Conservation (phyloP, 441 rosid genomes). For the Daphne laureola region DNA sequence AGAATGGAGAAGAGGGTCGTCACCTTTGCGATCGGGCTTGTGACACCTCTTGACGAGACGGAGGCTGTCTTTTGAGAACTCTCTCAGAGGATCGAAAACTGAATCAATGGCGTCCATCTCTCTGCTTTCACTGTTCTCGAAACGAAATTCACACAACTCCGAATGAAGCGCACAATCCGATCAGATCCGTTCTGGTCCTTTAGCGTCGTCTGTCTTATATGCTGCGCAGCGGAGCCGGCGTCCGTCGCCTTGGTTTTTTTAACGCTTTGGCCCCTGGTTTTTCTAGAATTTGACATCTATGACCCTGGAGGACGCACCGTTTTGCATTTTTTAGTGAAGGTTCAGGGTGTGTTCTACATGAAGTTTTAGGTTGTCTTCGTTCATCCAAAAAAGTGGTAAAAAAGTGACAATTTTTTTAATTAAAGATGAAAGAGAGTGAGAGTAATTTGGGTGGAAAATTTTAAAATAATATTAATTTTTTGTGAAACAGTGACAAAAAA, state of each 20-base stretch:
- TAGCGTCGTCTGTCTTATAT: too few species aligned
- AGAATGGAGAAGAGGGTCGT: neutral
- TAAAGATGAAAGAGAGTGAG: too few species aligned
- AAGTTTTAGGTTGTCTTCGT: too few species aligned
- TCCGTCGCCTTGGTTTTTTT: neutral
- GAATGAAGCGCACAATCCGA: neutral
- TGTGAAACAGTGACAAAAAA: too few species aligned
- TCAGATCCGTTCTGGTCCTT: neutral
- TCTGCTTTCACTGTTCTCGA: neutral
- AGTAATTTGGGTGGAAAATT: too few species aligned
- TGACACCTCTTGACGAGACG: constrained; percentile 87
- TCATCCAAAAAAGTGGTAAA: too few species aligned
- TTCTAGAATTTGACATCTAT: neutral
- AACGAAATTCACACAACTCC: neutral
- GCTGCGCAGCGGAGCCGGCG: too few species aligned
- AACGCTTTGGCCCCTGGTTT: neutral
- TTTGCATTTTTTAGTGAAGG: too few species aligned
- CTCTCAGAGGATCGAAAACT: constrained; percentile 73
- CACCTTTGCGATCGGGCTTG: constrained; percentile 90
- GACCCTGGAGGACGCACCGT: too few species aligned
- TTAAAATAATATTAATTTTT: too few species aligned
- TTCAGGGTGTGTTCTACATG: too few species aligned
- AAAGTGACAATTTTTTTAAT: too few species aligned
- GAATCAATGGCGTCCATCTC: constrained; percentile 74
- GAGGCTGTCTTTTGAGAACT: constrained; percentile 72